These are phyloP conservation scores for Lodderomyces theae DNA, from an alignment of 1,139 yeast species.

Conservation along the genomic window DNA sequence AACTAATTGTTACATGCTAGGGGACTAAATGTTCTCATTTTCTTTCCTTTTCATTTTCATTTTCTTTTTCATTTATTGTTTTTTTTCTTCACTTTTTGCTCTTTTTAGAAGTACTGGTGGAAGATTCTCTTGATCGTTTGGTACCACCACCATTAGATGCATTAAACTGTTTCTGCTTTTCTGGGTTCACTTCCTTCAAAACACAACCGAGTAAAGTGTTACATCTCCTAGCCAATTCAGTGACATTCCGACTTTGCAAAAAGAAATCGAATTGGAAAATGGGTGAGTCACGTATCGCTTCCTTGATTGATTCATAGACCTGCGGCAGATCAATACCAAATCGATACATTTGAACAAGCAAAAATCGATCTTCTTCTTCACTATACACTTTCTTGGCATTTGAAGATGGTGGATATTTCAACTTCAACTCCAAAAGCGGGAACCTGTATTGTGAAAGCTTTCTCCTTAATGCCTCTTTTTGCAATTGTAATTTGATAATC, in stretches of 20 bases:
- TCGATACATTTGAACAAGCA: conserved; percentile 61
- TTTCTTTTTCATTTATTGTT: no score
- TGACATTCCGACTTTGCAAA: conserved; percentile 62
- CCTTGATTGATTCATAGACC: conserved; percentile 60
- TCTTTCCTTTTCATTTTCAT: no score
- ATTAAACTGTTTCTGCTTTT: conserved; percentile 4
- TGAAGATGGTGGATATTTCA: conserved; percentile 60
- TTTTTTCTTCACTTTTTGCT: neutral
- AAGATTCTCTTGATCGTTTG: conserved; percentile 17
- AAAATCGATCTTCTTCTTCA: conserved; percentile 72
- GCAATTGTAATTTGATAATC: conserved; percentile 53
- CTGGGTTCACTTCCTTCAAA: conserved; percentile 51
- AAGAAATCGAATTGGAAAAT: conserved; percentile 70
- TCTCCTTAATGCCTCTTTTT: conserved; percentile 64
- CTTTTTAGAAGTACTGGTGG: conserved; percentile 3
- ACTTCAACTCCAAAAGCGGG: conserved; percentile 62
- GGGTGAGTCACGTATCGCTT: conserved; percentile 58
- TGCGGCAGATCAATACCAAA: conserved; percentile 67
- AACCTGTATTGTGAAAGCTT: conserved; percentile 58
- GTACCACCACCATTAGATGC: conserved; percentile 11
- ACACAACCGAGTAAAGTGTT: conserved; percentile 63
- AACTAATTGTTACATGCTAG: neutral
- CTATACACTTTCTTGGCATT: conserved; percentile 58
- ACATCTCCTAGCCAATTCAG: conserved; percentile 68
- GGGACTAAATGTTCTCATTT: no score